phyloP scores from a whole-genome alignment of 768 basidiomycete species.

The Cyathus striatus region DNA sequence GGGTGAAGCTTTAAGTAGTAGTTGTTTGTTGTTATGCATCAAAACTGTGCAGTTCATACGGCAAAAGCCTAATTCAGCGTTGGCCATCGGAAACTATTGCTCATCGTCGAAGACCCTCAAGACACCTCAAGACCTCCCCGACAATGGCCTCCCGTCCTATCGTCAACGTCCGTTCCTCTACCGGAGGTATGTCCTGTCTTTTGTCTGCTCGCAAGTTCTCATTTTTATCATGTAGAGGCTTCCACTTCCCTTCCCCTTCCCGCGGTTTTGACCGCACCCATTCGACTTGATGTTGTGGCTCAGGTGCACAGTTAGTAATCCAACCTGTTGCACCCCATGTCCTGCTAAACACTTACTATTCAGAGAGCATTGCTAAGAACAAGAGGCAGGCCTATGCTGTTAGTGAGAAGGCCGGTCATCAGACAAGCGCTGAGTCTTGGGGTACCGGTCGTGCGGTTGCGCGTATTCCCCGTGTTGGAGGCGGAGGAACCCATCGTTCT shows the following conservation, averaged over 20 bases:
- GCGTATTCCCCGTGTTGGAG: slow-evolving; percentile 99
- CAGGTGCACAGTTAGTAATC: slow-evolving; percentile 93
- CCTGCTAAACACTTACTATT: neutral
- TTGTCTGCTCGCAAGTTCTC: neutral
- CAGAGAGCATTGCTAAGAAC: slow-evolving; percentile 98
- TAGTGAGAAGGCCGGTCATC: slow-evolving; percentile 96
- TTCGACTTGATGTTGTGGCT: slow-evolving; percentile 96
- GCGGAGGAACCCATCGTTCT: slow-evolving; percentile 96
- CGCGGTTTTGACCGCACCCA: slow-evolving; percentile 95
- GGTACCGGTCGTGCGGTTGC: slow-evolving; percentile 99
- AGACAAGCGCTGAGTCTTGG: slow-evolving; percentile 99
- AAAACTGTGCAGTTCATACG: slow-evolving; percentile 32
- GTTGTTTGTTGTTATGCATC: slow-evolving; percentile 8
- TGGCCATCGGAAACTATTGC: slow-evolving; percentile 11
- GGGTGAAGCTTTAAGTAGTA: slow-evolving; percentile 4
- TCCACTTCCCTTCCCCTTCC: slow-evolving; percentile 89
- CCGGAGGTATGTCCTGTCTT: slow-evolving; percentile 55
- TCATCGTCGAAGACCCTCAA: slow-evolving; percentile 23
- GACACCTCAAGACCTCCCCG: slow-evolving; percentile 43
- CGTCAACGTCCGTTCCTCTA: slow-evolving; percentile 73
- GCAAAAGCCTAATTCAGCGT: slow-evolving; percentile 33
- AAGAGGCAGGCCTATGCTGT: slow-evolving; percentile 96
- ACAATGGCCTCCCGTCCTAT: slow-evolving; percentile 92
- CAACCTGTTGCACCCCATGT: neutral
- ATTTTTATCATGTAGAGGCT: slow-evolving; percentile 52